Percentiles rank a stretch among this genome's conserved stretches.
These are phyloP conservation scores for Sporothrix globosa DNA, from an alignment of 2,329 filamentous ascomycete species.

Conservation along the genomic window DNA sequence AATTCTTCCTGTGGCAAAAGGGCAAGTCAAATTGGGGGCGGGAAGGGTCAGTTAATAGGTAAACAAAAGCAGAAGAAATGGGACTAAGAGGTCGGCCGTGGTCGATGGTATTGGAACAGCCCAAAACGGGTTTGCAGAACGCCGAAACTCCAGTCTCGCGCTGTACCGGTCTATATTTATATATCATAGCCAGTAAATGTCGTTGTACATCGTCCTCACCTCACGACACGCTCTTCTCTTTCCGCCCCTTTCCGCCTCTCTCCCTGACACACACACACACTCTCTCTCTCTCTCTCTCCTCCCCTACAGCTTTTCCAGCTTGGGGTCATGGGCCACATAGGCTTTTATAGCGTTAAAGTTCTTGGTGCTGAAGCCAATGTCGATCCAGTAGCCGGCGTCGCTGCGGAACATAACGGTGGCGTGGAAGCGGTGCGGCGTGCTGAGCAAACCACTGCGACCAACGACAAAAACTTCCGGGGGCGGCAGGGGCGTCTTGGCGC, in stretches of 20 bases:
- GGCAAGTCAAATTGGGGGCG: not conserved
- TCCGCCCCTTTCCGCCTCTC: no score
- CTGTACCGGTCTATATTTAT: not conserved
- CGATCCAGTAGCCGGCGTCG: conserved; percentile 27
- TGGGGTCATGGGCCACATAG: conserved; percentile 25
- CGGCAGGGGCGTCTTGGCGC: not conserved
- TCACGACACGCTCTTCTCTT: not conserved
- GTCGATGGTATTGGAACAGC: not conserved
- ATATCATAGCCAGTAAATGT: not conserved
- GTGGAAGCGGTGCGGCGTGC: conserved; percentile 22
- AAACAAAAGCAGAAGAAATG: not conserved
- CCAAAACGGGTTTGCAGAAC: conserved; percentile 1
- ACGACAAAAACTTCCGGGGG: conserved; percentile 5
- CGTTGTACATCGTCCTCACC: not conserved
- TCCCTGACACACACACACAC: no score
- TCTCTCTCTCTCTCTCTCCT: no score
- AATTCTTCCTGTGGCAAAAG: no score
- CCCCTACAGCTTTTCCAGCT: conserved; percentile 20
- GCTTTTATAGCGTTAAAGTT: conserved; percentile 3
- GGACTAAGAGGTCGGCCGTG: not conserved
- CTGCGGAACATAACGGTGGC: conserved; percentile 20
- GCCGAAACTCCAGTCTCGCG: not conserved
- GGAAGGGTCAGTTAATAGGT: not conserved
- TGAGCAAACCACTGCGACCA: conserved; percentile 10
- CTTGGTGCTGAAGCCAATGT: not conserved